Evolutionary conservation across 805 yeast species (phyloP).

Genomic region (Myxozyma lipomycoides): DNA sequence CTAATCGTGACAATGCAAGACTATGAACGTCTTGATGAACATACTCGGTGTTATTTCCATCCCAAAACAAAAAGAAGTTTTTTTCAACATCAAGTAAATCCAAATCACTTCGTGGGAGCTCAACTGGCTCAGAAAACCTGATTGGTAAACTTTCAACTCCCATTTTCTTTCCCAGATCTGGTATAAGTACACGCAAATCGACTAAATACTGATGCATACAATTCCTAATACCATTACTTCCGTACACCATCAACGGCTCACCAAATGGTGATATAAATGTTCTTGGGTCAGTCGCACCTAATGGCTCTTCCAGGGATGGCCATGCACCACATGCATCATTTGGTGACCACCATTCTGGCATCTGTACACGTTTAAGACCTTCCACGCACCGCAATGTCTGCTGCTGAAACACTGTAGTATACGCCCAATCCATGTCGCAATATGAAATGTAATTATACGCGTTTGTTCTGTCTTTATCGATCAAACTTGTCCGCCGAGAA

Average conservation of each 20-base stretch:
- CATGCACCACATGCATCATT: slow-evolving; percentile 1
- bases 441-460: slow-evolving; percentile 16
- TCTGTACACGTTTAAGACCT: not conserved
- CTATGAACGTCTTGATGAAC: slow-evolving; percentile 3
- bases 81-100: slow-evolving; percentile 1
- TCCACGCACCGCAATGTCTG: slow-evolving; percentile 6
- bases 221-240: slow-evolving; percentile 1
- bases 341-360: slow-evolving; percentile 9
- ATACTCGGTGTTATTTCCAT: slow-evolving; percentile 5
- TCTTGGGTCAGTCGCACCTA: slow-evolving; percentile 9
- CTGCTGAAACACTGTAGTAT: slow-evolving; percentile 8
- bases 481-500: no score
- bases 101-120: slow-evolving; percentile 8
- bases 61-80: slow-evolving; percentile 9
- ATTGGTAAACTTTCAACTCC: slow-evolving; percentile 3
- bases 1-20: slow-evolving; percentile 8
- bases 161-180: slow-evolving; percentile 1
- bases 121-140: slow-evolving; percentile 1
- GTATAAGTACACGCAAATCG: slow-evolving; percentile 11
- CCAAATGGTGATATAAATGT: slow-evolving; percentile 11
- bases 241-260: slow-evolving; percentile 17
- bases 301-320: slow-evolving; percentile 3
- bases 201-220: slow-evolving; percentile 11
- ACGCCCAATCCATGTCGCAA: slow-evolving; percentile 20
- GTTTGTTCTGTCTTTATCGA: not conserved